Percentiles rank a stretch among this genome's conserved stretches.
These are phyloP conservation scores for Brassica rapa DNA, from an alignment of 345 rosid species.

Conservation along the genomic window DNA sequence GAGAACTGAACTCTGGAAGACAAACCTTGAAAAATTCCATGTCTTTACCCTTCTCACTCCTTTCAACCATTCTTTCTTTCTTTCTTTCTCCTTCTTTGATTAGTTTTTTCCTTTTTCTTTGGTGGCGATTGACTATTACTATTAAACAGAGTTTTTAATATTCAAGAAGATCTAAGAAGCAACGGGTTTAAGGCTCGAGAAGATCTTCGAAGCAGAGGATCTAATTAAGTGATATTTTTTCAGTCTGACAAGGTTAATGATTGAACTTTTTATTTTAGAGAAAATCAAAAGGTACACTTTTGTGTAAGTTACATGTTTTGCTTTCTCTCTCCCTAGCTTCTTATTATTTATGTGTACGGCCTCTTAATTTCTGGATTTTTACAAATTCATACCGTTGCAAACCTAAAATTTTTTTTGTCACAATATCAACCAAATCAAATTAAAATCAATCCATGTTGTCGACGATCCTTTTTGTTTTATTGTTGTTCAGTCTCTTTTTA, in stretches of 20 bases:
- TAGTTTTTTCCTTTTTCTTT: background rate
- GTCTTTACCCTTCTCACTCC: slow-evolving; percentile 3
- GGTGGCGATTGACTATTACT: background rate
- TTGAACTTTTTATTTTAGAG: background rate
- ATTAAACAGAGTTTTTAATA: too few relatives aligned
- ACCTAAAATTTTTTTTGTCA: too few relatives aligned
- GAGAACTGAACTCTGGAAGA: slow-evolving; percentile 34
- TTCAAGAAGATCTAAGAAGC: background rate
- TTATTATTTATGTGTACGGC: too few relatives aligned
- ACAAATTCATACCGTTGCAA: too few relatives aligned
- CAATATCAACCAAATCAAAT: too few relatives aligned
- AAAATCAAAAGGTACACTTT: background rate
- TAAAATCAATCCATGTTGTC: too few relatives aligned
- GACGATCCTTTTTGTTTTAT: too few relatives aligned
- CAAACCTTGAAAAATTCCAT: slow-evolving; percentile 32
- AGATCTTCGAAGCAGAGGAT: background rate
- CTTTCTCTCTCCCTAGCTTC: background rate
- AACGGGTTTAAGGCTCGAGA: background rate
- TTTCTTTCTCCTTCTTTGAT: background rate
- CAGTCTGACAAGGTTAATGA: background rate
- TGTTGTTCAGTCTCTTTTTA: too few relatives aligned
- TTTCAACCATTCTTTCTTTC: slow-evolving; percentile 18
- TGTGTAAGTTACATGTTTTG: too few relatives aligned
- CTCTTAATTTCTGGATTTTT: too few relatives aligned
- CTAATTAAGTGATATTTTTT: background rate